These are phyloP conservation scores for Phytomonas sp. DNA, from an alignment of 208 protist genomes.

Conservation along the genomic window DNA sequence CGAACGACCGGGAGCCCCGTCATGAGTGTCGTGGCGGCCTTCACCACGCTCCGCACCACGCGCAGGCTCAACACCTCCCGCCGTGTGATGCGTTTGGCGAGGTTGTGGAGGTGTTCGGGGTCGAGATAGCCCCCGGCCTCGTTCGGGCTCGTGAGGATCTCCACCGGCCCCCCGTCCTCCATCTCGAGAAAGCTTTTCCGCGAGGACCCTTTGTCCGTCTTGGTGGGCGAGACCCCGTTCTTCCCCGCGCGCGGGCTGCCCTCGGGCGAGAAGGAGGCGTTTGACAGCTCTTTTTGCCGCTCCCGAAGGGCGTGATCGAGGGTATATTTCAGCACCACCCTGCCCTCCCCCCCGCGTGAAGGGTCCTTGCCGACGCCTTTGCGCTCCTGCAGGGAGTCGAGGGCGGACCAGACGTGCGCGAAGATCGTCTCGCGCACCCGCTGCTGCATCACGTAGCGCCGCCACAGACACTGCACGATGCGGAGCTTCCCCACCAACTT, in stretches of 20 bases:
- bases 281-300: no score
- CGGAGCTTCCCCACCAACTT: conserved; percentile 11
- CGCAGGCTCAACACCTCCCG: conserved; percentile 33
- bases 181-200: no score
- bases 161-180: conserved; percentile 3
- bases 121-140: conserved; percentile 37
- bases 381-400: conserved; percentile 36
- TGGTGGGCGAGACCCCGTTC: conserved; percentile 9
- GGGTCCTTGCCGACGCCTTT: no score
- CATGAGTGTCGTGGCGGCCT: conserved; percentile 43
- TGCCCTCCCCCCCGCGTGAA: no score
- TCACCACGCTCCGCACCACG: conserved; percentile 34
- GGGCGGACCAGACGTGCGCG: conserved; percentile 25
- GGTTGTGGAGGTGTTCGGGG: conserved; percentile 22
- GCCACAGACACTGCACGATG: conserved; percentile 40
- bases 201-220: no score
- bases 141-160: conserved; percentile 8
- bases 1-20: conserved; percentile 31
- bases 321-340: no score
- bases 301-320: no score
- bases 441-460: conserved; percentile 19
- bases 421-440: conserved; percentile 34
- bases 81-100: conserved; percentile 22
- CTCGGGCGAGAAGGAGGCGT: no score
- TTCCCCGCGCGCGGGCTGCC: conserved; percentile 11